Evolutionary conservation across 2,329 filamentous ascomycete genomes (phyloP).

Genomic region (Fusarium sp.): DNA sequence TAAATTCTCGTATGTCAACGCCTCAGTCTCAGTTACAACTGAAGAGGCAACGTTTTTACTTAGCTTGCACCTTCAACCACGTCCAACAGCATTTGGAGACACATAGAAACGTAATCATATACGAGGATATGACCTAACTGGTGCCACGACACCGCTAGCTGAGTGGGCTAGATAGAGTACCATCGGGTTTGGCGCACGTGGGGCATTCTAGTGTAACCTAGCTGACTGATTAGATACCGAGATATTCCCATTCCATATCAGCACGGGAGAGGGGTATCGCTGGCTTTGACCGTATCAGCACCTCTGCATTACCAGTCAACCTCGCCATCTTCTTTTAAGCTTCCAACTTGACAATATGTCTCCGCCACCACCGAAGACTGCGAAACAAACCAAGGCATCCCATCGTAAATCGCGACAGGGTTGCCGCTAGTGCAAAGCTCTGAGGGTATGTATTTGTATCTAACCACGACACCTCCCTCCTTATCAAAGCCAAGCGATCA

Average conservation of each 20-base stretch:
- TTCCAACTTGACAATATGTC: background rate
- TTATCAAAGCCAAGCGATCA: background rate
- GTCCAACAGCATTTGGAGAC: background rate
- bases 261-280: background rate
- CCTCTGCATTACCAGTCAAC: background rate
- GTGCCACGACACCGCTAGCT: too few relatives aligned
- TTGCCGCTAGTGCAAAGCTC: constrained; percentile 1
- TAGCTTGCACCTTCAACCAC: too few relatives aligned
- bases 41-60: too few relatives aligned
- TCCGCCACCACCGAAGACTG: background rate
- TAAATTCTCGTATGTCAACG: too few relatives aligned
- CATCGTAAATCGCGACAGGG: constrained; percentile 4
- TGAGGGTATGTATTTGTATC: background rate
- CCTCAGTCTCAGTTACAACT: too few relatives aligned
- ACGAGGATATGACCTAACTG: background rate
- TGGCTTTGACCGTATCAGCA: background rate
- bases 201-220: background rate
- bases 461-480: too few relatives aligned
- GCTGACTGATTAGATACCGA: background rate
- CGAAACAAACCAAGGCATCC: background rate
- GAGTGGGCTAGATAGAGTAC: background rate
- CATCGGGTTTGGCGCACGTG: background rate
- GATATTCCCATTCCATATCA: background rate
- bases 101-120: background rate
- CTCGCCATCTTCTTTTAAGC: background rate